Base-by-base conservation (phyloP, 2,329 filamentous ascomycete species). In the Fusarium sterilihyphosum region DNA sequence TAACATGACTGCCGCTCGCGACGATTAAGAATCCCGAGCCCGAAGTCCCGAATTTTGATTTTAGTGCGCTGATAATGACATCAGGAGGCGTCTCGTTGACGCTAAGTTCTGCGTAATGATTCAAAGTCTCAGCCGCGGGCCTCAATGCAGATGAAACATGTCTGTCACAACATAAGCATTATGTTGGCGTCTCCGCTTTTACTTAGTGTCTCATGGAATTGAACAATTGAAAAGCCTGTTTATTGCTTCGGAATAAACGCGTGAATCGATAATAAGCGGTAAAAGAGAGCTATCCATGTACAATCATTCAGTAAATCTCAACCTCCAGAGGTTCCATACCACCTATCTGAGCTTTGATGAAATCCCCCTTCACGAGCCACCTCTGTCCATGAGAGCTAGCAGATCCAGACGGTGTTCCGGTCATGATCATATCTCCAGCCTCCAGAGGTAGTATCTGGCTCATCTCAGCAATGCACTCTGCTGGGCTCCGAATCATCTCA, bases 341-440 rank as follows among this genome's bases (percentile, higher is more conserved):
- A 10, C n/a, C 18, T 11, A 61, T 54, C 47, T 61, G 59, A 13
- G 59, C 59, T 14, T 54, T 61, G 6, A 61, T 54, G 7, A 3
- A 16, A 3, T 54, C 47, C 14, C 59, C 38, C 6, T 61, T 54
- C 47, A 16, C 37, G 2, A 54, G 47, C 59, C 59, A 61, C 11
- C 47, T 54, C 3, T 54, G 18, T 24, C 18, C 29, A n/a, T 61
- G 47, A 20, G 47, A 43, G 2, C 31, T 6, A 35, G 59, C 47
- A 6, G 47, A 53, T 18, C 59, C 59, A 5, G n/a, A 20, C 1
- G 59, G 59, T 3, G 47, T 61, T 12, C 59, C 59, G 3, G 59
- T 61, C 59, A 61, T 54, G 4, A 54, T 31, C 59, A 61, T 54
- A 37, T 61, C 59, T 18, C 59, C 59, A n/a, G 59, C 38, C 5